These are phyloP conservation scores for Pseudogymnoascus sp. DNA, from an alignment of 2,329 filamentous ascomycete species.

Conservation along the genomic window DNA sequence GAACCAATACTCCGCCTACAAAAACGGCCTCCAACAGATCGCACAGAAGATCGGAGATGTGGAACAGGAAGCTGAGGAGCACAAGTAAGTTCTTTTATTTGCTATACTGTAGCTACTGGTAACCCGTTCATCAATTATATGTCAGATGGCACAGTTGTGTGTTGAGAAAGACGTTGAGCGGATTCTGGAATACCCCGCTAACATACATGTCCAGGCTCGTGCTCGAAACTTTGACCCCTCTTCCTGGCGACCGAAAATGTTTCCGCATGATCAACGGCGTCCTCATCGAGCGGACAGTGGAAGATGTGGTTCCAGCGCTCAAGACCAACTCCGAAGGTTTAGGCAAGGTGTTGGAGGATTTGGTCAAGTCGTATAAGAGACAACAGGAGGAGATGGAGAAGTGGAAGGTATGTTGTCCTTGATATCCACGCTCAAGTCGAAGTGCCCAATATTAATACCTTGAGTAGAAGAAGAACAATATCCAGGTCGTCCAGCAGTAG, in stretches of 20 bases:
- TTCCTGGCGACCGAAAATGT: constrained; percentile 82
- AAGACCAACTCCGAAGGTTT: constrained; percentile 91
- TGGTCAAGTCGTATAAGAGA: constrained; percentile 91
- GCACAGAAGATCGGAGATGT: constrained; percentile 96
- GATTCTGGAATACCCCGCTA: not conserved
- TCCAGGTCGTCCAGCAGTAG: constrained; percentile 74
- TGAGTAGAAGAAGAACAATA: constrained; percentile 76
- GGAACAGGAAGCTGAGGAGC: constrained; percentile 93
- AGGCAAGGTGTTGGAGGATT: constrained; percentile 86
- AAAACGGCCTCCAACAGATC: constrained; percentile 76
- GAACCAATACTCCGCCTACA: constrained; percentile 69
- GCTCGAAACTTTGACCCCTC: constrained; percentile 78
- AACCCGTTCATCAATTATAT: not conserved
- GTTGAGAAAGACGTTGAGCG: not conserved
- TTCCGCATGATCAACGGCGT: constrained; percentile 99
- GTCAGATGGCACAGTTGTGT: not conserved
- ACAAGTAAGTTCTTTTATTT: constrained; percentile 63
- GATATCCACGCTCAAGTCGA: not conserved
- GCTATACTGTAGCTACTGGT: not conserved
- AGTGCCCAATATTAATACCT: not conserved
- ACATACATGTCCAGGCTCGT: constrained; percentile 60
- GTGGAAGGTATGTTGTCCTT: constrained; percentile 72
- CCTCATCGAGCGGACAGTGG: constrained; percentile 84
- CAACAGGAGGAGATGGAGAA: constrained; percentile 94
- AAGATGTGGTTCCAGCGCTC: constrained; percentile 83